phyloP scores from a whole-genome alignment of 176 grass and related monocot genomes.

The Carex pumila region DNA sequence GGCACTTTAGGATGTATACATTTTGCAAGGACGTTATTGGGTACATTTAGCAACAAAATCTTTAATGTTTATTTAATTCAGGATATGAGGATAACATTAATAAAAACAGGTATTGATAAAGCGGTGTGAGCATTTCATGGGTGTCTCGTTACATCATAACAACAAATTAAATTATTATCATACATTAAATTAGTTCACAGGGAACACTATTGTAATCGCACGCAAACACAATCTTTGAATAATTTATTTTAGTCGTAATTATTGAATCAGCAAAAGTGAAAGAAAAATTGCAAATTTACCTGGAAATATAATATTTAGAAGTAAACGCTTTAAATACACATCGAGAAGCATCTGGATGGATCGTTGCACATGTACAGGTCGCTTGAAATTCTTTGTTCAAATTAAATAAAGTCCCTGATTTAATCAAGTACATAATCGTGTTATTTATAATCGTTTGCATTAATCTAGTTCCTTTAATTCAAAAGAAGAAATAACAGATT shows the following conservation, averaged over 20 bases:
- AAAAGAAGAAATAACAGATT: background rate
- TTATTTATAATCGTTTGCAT: background rate
- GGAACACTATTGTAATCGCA: background rate
- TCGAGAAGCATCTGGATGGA: background rate
- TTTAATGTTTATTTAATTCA: background rate
- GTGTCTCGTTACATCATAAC: background rate
- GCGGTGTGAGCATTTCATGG: background rate
- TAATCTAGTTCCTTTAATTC: background rate
- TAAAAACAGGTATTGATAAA: background rate
- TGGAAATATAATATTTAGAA: background rate
- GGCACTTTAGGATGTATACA: background rate
- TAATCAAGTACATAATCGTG: background rate
- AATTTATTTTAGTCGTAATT: constrained; percentile 6
- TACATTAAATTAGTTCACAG: background rate
- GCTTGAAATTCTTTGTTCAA: background rate
- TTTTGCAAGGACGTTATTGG: background rate
- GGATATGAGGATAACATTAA: constrained; percentile 13
- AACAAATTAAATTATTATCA: background rate
- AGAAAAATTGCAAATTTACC: background rate
- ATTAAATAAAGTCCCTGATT: background rate
- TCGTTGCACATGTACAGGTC: background rate
- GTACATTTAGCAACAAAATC: background rate
- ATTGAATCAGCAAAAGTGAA: background rate
- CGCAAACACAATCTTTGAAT: constrained; percentile 2
- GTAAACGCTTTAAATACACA: background rate